Evolutionary conservation across 768 basidiomycete species (phyloP).

Genomic region (Podaxis carcinomalis): DNA sequence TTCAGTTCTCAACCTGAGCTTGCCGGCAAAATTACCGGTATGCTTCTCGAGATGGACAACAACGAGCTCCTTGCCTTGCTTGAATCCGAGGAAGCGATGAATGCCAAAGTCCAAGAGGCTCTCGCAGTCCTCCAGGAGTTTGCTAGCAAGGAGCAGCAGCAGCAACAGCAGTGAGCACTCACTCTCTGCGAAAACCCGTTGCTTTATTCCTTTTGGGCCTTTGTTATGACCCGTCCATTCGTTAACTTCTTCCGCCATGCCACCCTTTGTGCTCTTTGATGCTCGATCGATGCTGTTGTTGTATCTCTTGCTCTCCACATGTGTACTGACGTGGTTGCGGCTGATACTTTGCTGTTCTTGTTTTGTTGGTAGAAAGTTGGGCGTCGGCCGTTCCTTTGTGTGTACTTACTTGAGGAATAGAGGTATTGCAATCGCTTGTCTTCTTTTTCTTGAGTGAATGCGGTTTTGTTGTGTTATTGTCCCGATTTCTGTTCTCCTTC

Average conservation of each 20-base stretch:
- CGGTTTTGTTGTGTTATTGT: background rate
- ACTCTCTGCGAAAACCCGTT: constrained; percentile 6
- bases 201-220: constrained; percentile 26
- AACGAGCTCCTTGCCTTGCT: constrained; percentile 85
- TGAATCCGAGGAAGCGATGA: constrained; percentile 78
- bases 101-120: constrained; percentile 89
- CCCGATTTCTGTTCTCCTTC: background rate
- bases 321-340: constrained; percentile 12
- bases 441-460: constrained; percentile 12
- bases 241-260: constrained; percentile 19
- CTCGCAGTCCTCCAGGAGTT: constrained; percentile 86
- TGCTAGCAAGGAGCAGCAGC: constrained; percentile 32
- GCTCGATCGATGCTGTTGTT: constrained; percentile 31
- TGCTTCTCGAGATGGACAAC: constrained; percentile 99
- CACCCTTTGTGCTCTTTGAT: constrained; percentile 27
- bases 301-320: constrained; percentile 17
- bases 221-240: constrained; percentile 47
- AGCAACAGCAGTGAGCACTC: constrained; percentile 16
- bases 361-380: constrained; percentile 38
- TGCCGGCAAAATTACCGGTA: constrained; percentile 98
- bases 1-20: constrained; percentile 80
- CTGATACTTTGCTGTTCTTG: constrained; percentile 20
- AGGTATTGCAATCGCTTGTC: constrained; percentile 52
- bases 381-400: constrained; percentile 48
- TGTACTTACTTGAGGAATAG: constrained; percentile 52